Evolutionary conservation across 306 rosid species (phyloP).

Genomic region (Gastrolobium bilobum): DNA sequence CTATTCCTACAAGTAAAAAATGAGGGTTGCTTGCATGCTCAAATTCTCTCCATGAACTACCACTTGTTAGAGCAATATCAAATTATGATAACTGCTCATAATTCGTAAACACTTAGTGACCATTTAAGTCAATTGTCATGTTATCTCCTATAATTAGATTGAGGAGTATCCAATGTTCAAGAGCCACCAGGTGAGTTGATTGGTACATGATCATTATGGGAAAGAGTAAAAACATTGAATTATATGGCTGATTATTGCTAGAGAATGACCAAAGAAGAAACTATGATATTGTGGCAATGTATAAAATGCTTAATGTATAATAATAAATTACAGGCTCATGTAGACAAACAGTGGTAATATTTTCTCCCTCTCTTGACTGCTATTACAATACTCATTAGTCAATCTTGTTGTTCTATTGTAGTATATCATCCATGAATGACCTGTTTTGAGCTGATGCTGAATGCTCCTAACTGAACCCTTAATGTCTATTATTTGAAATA

Average conservation of each 20-base stretch:
- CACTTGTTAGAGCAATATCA: not conserved
- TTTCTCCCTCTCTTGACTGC: not conserved
- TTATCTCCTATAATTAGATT: not conserved
- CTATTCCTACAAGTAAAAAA: not conserved
- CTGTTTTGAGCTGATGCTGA: slow-evolving; percentile 3
- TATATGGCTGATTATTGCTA: not conserved
- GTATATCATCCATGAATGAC: slow-evolving; percentile 23
- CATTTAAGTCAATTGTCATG: slow-evolving; percentile 2
- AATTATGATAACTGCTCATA: not conserved
- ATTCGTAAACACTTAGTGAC: not conserved
- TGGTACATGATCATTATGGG: not conserved
- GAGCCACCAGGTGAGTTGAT: not conserved
- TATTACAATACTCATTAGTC: not conserved
- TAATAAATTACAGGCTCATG: not conserved
- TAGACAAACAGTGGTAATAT: not conserved
- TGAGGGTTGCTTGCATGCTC: not conserved
- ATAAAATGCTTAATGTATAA: not conserved
- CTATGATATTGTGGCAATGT: not conserved
- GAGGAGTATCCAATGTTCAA: slow-evolving; percentile 8
- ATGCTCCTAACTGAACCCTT: slow-evolving; percentile 1
- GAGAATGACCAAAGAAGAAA: not conserved
- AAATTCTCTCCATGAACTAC: not conserved
- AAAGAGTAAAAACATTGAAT: not conserved
- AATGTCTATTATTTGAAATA: slow-evolving; percentile 1
- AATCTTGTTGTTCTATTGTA: not conserved